Evolutionary conservation across 176 grass and related monocot species (phyloP).

Genomic region (barley (Hordeum vulgare)): MorexV3_pseudomolecules_assembly NC_058523.1:532508847-532509346

Average conservation of each 20-base stretch:
- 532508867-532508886: not conserved
- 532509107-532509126: not conserved
- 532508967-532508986: too few relatives aligned
- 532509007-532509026: not conserved
- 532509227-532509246: not conserved
- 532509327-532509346: not conserved
- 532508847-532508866: not conserved
- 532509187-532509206: too few relatives aligned
- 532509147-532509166: not conserved
- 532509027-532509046: not conserved
- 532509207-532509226: not conserved
- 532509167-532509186: not conserved
- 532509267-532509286: not conserved
- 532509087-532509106: not conserved
- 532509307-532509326: not conserved
- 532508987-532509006: too few relatives aligned
- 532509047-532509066: not conserved
- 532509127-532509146: not conserved
- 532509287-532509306: not conserved
- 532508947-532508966: too few relatives aligned
- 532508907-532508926: not conserved
- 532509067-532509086: not conserved
- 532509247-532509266: not conserved
- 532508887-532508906: not conserved
- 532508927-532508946: too few relatives aligned